These are phyloP conservation scores for Diversispora eburnea DNA, from an alignment of 192 early-diverging fungal genomes.

Conservation along the genomic window DNA sequence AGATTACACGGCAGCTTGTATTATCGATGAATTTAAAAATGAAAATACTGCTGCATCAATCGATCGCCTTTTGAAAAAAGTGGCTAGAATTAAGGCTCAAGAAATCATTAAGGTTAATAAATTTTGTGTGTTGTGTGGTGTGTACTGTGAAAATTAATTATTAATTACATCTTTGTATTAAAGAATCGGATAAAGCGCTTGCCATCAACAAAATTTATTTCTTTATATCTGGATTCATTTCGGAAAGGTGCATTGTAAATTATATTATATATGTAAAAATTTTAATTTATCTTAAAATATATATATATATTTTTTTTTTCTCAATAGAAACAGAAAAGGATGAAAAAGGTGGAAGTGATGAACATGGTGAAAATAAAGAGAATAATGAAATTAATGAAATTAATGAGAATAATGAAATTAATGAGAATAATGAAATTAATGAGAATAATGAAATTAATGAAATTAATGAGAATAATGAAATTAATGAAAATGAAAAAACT, in stretches of 20 bases:
- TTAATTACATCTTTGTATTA: conserved; percentile 15
- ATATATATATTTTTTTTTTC: too few species aligned
- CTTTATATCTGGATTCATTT: conserved; percentile 94
- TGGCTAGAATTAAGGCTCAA: conserved; percentile 72
- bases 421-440: neutral
- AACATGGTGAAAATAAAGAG: neutral
- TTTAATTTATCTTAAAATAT: too few species aligned
- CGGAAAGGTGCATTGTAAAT: conserved; percentile 37
- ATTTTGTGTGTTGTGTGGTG: neutral
- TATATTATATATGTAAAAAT: too few species aligned
- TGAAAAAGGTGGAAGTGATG: neutral
- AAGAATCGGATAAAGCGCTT: conserved; percentile 60
- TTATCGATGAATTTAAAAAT: conserved; percentile 93
- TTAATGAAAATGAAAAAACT: conserved; percentile 32
- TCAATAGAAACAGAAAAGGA: neutral
- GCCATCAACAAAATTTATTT: conserved; percentile 90
- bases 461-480: neutral
- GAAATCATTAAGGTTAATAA: conserved; percentile 58
- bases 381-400: neutral
- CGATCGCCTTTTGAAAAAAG: conserved; percentile 84
- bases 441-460: neutral
- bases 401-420: neutral
- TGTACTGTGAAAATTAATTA: too few species aligned
- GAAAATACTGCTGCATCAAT: conserved; percentile 70
- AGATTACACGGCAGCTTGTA: conserved; percentile 90